Conservation (phyloP, 139 green algal genomes). For the Chlorella sp. region DNA sequence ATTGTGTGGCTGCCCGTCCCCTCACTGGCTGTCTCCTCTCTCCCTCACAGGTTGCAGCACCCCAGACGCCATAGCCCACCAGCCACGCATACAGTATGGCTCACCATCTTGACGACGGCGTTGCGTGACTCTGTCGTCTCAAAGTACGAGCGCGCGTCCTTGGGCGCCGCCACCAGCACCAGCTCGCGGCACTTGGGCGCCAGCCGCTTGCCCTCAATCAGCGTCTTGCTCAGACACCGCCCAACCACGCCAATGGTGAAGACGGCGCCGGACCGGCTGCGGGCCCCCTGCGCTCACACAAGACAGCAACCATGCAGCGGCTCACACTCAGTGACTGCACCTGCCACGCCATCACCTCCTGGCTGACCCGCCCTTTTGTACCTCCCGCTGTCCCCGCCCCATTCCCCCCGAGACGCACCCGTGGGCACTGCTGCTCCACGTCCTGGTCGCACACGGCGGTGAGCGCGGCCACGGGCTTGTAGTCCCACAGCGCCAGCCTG, state of each 20-base stretch:
- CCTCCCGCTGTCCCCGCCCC: neutral
- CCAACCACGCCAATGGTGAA: constrained; percentile 67
- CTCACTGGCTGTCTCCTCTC: too few relatives aligned
- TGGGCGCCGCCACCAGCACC: constrained; percentile 63
- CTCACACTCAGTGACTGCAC: neutral
- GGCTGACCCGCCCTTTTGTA: too few relatives aligned
- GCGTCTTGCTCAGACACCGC: constrained; percentile 66
- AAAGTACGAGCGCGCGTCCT: constrained; percentile 46
- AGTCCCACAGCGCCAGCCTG: constrained; percentile 83
- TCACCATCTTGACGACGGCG: constrained; percentile 24
- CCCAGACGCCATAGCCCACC: too few relatives aligned
- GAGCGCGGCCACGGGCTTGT: constrained; percentile 44
- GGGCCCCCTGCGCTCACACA: neutral
- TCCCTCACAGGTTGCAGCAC: too few relatives aligned
- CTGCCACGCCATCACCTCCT: too few relatives aligned
- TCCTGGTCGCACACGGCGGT: constrained; percentile 70
- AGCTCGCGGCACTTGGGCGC: constrained; percentile 40
- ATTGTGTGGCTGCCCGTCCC: too few relatives aligned
- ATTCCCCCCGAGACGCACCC: constrained; percentile 15
- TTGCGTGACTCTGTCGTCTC: constrained; percentile 34
- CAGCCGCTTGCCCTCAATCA: constrained; percentile 42
- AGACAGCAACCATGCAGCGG: neutral
- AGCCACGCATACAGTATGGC: neutral
- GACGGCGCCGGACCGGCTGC: constrained; percentile 31
- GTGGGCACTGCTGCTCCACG: constrained; percentile 45